phyloP scores from a whole-genome alignment of 2,329 filamentous ascomycete genomes.

The Elsinoe necatrix region DNA sequence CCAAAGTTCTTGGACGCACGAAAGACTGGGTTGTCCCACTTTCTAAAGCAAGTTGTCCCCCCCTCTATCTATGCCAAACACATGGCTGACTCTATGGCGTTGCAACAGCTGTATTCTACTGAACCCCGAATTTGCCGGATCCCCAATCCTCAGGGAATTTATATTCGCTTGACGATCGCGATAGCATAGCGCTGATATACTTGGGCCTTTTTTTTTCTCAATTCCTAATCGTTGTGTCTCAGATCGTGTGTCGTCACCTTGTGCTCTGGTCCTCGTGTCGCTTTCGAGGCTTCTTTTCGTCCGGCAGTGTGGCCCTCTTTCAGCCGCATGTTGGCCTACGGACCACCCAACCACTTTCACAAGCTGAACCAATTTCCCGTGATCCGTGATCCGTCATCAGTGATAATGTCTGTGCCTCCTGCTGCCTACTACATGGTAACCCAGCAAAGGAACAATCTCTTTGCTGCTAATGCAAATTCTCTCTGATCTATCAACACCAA shows the following conservation, averaged over 20 bases:
- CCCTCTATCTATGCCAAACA: slow-evolving; percentile 11
- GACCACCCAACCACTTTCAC: background rate
- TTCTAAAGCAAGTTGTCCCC: slow-evolving; percentile 68
- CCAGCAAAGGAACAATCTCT: background rate
- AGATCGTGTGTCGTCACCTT: background rate
- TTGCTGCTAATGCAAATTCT: background rate
- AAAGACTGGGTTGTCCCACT: slow-evolving; percentile 76
- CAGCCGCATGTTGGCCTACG: background rate
- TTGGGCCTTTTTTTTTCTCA: background rate
- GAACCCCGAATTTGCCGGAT: slow-evolving; percentile 88
- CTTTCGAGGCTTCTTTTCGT: background rate
- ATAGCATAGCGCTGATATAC: slow-evolving; percentile 6
- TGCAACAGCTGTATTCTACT: slow-evolving; percentile 70
- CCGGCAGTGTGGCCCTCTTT: too few species aligned
- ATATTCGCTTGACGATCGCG: slow-evolving; percentile 47
- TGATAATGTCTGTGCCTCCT: background rate
- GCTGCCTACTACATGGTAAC: background rate
- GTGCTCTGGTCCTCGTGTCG: background rate
- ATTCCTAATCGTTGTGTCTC: background rate
- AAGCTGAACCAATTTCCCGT: background rate
- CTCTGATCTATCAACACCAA: background rate
- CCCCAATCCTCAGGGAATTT: slow-evolving; percentile 86
- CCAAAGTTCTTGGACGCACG: slow-evolving; percentile 79
- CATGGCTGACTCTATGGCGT: slow-evolving; percentile 13
- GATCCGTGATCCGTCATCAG: background rate